phyloP scores from a whole-genome alignment of 73 alveolate genomes.

The Paramecium bursaria region DNA sequence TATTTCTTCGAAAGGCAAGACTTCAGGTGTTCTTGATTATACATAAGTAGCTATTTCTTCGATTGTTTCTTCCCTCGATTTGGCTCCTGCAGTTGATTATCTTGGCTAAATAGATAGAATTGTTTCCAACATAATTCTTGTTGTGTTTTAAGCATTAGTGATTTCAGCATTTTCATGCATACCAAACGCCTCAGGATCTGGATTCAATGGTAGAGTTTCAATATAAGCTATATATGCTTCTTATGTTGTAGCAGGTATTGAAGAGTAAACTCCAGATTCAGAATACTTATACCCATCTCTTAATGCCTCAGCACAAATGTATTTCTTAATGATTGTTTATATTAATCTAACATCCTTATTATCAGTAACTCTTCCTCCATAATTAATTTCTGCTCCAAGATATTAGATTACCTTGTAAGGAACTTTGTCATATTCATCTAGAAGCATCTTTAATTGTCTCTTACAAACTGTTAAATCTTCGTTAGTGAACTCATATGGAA shows the following conservation, averaged over 20 bases:
- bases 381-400: slow-evolving; percentile 95
- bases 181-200: slow-evolving; percentile 98
- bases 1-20: slow-evolving; percentile 92
- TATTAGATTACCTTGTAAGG: slow-evolving; percentile 94
- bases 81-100: slow-evolving; percentile 90
- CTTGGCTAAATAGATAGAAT: slow-evolving; percentile 95
- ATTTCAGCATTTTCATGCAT: slow-evolving; percentile 98
- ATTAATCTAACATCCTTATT: slow-evolving; percentile 95
- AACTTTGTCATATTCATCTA: slow-evolving; percentile 92
- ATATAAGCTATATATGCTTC: slow-evolving; percentile 91
- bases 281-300: slow-evolving; percentile 91
- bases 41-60: slow-evolving; percentile 90
- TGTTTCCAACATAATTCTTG: slow-evolving; percentile 90
- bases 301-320: slow-evolving; percentile 89
- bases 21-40: slow-evolving; percentile 94
- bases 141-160: slow-evolving; percentile 93
- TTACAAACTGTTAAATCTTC: slow-evolving; percentile 96
- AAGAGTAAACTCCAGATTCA: slow-evolving; percentile 90
- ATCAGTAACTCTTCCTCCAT: slow-evolving; percentile 98
- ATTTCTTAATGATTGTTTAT: slow-evolving; percentile 90
- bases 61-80: slow-evolving; percentile 93
- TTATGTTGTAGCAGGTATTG: slow-evolving; percentile 89
- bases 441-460: slow-evolving; percentile 91
- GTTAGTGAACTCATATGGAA: slow-evolving; percentile 93
- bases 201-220: slow-evolving; percentile 86